phyloP scores from a whole-genome alignment of 2,329 filamentous ascomycete genomes.

The Clonostachys rhizophaga region DNA sequence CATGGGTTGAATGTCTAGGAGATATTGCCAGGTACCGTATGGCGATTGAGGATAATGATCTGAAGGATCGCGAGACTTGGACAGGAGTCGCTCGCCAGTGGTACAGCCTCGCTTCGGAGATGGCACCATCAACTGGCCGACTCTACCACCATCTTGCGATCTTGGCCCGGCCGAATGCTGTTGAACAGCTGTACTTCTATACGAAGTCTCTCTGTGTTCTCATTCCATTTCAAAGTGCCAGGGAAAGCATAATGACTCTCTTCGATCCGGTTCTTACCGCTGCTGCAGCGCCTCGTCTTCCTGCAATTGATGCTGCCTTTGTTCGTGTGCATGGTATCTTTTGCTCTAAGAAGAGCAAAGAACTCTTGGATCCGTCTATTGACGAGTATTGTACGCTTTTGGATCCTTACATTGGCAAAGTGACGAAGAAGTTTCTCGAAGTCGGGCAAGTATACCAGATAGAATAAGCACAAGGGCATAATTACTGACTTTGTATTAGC shows the following conservation, averaged over 20 bases:
- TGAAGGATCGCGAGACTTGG: slow-evolving; percentile 75
- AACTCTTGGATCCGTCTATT: slow-evolving; percentile 37
- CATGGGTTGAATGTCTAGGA: slow-evolving; percentile 90
- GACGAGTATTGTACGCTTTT: slow-evolving; percentile 48
- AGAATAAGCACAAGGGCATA: neutral
- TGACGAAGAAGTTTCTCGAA: slow-evolving; percentile 46
- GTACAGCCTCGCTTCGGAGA: slow-evolving; percentile 80
- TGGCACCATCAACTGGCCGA: slow-evolving; percentile 68
- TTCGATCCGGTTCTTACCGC: slow-evolving; percentile 54
- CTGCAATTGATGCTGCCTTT: slow-evolving; percentile 49
- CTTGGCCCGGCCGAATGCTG: slow-evolving; percentile 61
- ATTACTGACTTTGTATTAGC: slow-evolving; percentile 10
- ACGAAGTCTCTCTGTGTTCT: slow-evolving; percentile 65
- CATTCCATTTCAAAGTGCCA: slow-evolving; percentile 61
- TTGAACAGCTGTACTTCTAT: slow-evolving; percentile 72
- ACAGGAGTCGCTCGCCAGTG: slow-evolving; percentile 73
- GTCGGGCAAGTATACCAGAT: slow-evolving; percentile 24
- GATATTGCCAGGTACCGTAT: slow-evolving; percentile 81
- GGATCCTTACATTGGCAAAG: slow-evolving; percentile 49
- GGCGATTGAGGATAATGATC: slow-evolving; percentile 83
- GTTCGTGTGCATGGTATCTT: slow-evolving; percentile 61
- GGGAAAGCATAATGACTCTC: slow-evolving; percentile 65
- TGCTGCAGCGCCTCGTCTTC: slow-evolving; percentile 20
- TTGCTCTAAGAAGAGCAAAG: slow-evolving; percentile 45
- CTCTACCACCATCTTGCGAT: slow-evolving; percentile 89